phyloP scores from a whole-genome alignment of 2,329 filamentous ascomycete genomes.

The Trichoderma gracile region DNA sequence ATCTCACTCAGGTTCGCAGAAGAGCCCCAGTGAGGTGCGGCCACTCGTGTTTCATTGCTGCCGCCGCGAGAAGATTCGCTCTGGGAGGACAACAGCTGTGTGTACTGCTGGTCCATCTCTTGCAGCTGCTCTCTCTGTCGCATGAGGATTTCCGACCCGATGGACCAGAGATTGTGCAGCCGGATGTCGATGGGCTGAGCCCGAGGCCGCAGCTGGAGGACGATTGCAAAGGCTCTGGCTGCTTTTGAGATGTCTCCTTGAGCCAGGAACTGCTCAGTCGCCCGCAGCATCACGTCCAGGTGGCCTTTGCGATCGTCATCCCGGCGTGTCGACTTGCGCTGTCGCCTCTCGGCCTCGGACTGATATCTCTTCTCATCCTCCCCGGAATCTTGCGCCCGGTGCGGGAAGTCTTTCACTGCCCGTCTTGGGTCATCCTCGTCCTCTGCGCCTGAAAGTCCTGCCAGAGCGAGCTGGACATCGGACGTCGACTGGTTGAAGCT shows the following conservation, averaged over 20 bases:
- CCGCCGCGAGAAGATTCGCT: background rate
- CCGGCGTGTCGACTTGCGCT: slow-evolving; percentile 25
- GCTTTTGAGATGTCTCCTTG: slow-evolving; percentile 71
- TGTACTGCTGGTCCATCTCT: background rate
- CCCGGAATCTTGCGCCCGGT: slow-evolving; percentile 38
- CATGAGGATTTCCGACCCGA: slow-evolving; percentile 83
- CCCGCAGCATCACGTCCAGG: slow-evolving; percentile 64
- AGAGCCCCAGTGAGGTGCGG: slow-evolving; percentile 43
- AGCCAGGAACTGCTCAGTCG: slow-evolving; percentile 72
- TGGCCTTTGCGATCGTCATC: slow-evolving; percentile 45
- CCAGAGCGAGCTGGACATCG: slow-evolving; percentile 54
- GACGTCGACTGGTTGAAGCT: slow-evolving; percentile 52
- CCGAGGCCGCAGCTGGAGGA: slow-evolving; percentile 57
- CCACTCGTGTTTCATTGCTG: slow-evolving; percentile 3
- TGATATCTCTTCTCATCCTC: background rate
- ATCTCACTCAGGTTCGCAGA: slow-evolving; percentile 50
- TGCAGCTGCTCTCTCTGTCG: slow-evolving; percentile 50
- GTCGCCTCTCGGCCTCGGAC: background rate
- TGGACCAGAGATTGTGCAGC: slow-evolving; percentile 70
- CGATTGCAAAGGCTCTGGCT: slow-evolving; percentile 70
- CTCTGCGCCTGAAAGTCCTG: slow-evolving; percentile 53
- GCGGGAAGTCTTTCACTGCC: slow-evolving; percentile 51
- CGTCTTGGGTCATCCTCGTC: slow-evolving; percentile 47
- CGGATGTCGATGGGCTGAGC: slow-evolving; percentile 64
- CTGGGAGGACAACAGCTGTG: background rate